A percentile compares a stretch with the other conserved stretches of the same genome.
These are phyloP conservation scores for Pilasporangium apinafurcum DNA, from an alignment of 352 stramenopile genomes.

Conservation along the genomic window DNA sequence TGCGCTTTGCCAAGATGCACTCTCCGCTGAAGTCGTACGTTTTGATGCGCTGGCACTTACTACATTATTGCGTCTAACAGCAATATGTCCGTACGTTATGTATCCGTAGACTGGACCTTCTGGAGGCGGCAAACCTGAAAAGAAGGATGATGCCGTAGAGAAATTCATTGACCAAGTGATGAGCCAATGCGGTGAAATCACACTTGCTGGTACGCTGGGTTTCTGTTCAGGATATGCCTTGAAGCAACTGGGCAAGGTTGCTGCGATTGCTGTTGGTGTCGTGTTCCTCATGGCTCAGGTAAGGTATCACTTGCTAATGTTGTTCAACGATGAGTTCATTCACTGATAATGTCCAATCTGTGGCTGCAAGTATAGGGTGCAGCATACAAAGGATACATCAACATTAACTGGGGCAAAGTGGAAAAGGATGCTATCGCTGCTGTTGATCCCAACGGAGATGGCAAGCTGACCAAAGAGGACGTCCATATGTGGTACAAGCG, in stretches of 20 bases:
- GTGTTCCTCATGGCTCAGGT: conserved; percentile 74
- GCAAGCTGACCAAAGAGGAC: conserved; percentile 81
- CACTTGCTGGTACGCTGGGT: conserved; percentile 56
- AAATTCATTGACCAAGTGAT: conserved; percentile 59
- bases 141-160: conserved; percentile 40
- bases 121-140: conserved; percentile 22
- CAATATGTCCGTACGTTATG: neutral
- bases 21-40: conserved; percentile 26
- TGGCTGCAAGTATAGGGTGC: conserved; percentile 21
- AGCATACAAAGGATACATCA: conserved; percentile 82
- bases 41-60: neutral
- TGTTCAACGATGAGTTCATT: neutral
- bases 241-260: conserved; percentile 77
- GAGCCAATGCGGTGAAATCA: conserved; percentile 59
- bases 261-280: conserved; percentile 63
- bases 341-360: neutral
- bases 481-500: conserved; percentile 72
- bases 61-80: neutral
- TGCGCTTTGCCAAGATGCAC: conserved; percentile 41
- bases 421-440: conserved; percentile 78
- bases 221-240: conserved; percentile 85
- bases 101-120: conserved; percentile 21
- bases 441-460: conserved; percentile 80
- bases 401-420: conserved; percentile 88
- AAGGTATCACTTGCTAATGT: neutral